Conservation (phyloP, 768 basidiomycete species). For the Cubamyces lactineus region DNA sequence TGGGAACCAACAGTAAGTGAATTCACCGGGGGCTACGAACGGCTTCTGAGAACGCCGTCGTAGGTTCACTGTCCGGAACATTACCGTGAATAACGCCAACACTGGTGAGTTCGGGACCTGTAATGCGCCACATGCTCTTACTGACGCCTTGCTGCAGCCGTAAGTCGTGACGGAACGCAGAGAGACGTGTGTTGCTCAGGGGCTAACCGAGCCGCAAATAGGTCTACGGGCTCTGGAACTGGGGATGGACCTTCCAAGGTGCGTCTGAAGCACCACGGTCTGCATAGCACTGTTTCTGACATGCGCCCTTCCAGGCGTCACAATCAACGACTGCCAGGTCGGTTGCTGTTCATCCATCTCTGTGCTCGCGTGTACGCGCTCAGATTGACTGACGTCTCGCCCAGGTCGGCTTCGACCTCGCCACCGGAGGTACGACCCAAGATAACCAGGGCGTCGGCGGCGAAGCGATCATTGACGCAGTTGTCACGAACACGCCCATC, state of each 20-base stretch:
- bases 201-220: neutral
- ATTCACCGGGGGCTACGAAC: neutral
- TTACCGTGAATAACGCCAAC: constrained; percentile 54
- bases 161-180: constrained; percentile 4
- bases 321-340: constrained; percentile 45
- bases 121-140: neutral
- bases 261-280: neutral
- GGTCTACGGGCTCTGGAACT: constrained; percentile 34
- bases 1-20: constrained; percentile 74
- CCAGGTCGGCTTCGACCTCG: constrained; percentile 30
- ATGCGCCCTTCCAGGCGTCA: constrained; percentile 33
- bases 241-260: constrained; percentile 57
- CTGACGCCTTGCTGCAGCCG: constrained; percentile 6
- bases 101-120: constrained; percentile 36
- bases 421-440: constrained; percentile 21
- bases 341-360: neutral
- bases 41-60: neutral
- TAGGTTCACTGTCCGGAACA: constrained; percentile 66
- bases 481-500: constrained; percentile 61
- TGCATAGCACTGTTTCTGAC: neutral
- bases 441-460: constrained; percentile 48
- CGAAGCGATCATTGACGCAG: constrained; percentile 66
- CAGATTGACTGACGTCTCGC: neutral
- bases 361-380: too few relatives aligned
- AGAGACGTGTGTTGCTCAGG: neutral